phyloP scores from a whole-genome alignment of 805 yeast genomes.

The Metschnikowia peoriensis region DNA sequence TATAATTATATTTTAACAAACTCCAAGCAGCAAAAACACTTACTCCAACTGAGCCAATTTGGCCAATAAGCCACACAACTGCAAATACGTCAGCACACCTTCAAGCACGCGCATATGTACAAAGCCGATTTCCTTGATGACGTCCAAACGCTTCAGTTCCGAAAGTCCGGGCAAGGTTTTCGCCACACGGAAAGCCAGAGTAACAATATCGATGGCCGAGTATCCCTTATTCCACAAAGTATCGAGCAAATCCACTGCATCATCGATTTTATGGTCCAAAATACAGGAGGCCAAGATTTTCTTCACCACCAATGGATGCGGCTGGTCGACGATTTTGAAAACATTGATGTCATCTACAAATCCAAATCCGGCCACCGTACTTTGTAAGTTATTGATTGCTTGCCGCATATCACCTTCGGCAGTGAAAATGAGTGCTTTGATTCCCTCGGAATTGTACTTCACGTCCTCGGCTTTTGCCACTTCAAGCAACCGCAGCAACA shows the following conservation, averaged over 20 bases:
- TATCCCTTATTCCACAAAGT: constrained; percentile 87
- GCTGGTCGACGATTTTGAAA: constrained; percentile 92
- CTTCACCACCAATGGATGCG: constrained; percentile 85
- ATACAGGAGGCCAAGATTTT: constrained; percentile 51
- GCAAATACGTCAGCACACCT: constrained; percentile 87
- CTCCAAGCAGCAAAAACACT: too few species aligned
- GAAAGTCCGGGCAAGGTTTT: constrained; percentile 67
- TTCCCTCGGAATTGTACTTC: constrained; percentile 81
- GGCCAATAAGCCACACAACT: constrained; percentile 79
- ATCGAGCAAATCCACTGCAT: constrained; percentile 60
- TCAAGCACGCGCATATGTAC: constrained; percentile 91
- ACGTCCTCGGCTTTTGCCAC: constrained; percentile 69
- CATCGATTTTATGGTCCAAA: constrained; percentile 51
- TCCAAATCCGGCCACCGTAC: constrained; percentile 92
- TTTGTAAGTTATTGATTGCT: constrained; percentile 90
- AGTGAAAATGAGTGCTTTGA: constrained; percentile 88
- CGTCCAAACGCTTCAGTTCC: constrained; percentile 69
- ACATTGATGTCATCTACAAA: constrained; percentile 90
- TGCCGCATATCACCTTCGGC: constrained; percentile 99
- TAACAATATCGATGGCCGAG: constrained; percentile 87
- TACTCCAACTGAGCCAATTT: constrained; percentile 32
- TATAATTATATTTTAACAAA: too few species aligned
- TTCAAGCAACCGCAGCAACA: constrained; percentile 70
- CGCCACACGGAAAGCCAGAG: constrained; percentile 85
- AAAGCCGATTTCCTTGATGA: constrained; percentile 83